Evolutionary conservation across 192 early-diverging fungal genomes (phyloP), one percentile per base, ranked within the genome.

Genomic region (Dissophora ornata): DNA sequence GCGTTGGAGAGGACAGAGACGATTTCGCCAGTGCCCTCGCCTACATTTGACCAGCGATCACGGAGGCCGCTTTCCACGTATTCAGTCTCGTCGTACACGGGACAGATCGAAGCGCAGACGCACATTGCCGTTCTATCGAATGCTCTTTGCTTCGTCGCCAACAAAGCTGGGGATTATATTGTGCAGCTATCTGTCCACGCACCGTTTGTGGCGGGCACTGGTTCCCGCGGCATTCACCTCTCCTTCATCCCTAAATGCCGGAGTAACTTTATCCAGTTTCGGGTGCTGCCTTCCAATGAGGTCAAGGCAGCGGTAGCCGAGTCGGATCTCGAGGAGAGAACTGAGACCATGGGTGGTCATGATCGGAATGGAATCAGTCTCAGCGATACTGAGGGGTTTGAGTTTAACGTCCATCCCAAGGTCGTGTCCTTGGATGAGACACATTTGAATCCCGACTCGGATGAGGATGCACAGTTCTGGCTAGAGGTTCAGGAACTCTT

Each of bases 391-490:
- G 19, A 25, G 1, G 65, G 58, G 38, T 42, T 67, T 2, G 73
- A 77, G 26, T 77, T 77, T 19, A 77, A 67, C 12, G 38, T 77
- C 21, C 34, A 77, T 38, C 73, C 73, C 3, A 10, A 26, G 8
- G 36, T 77, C n/a, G 33, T 53, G 33, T 32, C 73, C 1, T 38
- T 67, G 30, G 73, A 77, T n/a, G 73, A 67, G 8, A 51, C 59
- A 24, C 63, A 67, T 25, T 30, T 77, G 40, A 77, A 77, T 22
- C 73, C 73, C 32, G 65, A 77, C 3, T 77, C 64, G 16, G 73
- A 77, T 24, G 73, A 77, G 36, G 73, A 77, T 57, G 59, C 64
- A 28, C 57, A 61, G 33, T 77, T 77, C 57, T 77, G 73, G 73
- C 65, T 67, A 3, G 73, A 77, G 26, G 73, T 56, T n/a, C 73